These are phyloP conservation scores for Scheffersomyces ergatensis DNA, from an alignment of 805 yeast species.

Conservation along the genomic window DNA sequence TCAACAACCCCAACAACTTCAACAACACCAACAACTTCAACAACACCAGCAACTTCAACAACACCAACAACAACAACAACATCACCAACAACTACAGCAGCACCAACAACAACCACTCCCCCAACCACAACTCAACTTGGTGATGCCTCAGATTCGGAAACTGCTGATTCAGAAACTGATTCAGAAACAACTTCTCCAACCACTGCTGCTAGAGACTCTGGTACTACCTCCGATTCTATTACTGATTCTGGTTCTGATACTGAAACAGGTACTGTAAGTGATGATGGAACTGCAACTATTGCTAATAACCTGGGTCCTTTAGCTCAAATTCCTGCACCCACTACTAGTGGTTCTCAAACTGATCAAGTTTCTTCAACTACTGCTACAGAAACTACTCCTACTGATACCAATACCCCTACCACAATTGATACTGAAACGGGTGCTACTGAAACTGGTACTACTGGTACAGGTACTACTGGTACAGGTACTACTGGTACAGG, in stretches of 20 bases:
- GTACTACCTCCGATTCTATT: neutral
- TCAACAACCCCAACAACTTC: too few relatives aligned
- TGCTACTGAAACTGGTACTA: too few relatives aligned
- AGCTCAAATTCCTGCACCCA: neutral
- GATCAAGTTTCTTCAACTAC: neutral
- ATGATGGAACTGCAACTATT: neutral
- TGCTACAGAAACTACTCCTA: neutral
- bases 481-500: neutral
- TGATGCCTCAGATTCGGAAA: neutral
- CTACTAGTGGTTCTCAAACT: too few relatives aligned
- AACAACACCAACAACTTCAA: too few relatives aligned
- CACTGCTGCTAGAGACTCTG: neutral
- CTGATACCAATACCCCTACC: neutral
- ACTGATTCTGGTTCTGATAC: neutral
- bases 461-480: neutral
- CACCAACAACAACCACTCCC: too few relatives aligned
- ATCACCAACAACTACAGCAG: too few relatives aligned
- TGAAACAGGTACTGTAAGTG: neutral
- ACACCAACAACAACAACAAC: too few relatives aligned
- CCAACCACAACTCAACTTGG: neutral
- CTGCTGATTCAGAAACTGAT: neutral
- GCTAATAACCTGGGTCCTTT: neutral
- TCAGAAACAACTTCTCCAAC: constrained; percentile 1
- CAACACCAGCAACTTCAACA: too few relatives aligned
- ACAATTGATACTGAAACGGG: too few relatives aligned